Percentiles rank a stretch among this genome's conserved stretches.
These are phyloP conservation scores for Mollisia scopiformis DNA, from an alignment of 2,329 filamentous ascomycete genomes.

Conservation along the genomic window DNA sequence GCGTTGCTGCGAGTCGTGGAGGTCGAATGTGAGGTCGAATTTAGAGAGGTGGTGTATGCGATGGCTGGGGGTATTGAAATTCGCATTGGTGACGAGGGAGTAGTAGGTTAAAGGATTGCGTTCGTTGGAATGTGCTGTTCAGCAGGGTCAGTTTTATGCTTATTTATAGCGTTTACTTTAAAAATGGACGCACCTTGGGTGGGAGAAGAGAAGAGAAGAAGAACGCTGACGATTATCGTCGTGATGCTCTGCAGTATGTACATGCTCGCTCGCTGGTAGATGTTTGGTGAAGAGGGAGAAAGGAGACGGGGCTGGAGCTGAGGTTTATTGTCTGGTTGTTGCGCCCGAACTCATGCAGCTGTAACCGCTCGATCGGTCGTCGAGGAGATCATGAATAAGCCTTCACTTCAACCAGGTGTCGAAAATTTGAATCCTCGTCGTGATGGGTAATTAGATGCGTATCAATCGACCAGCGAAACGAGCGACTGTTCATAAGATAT, in stretches of 20 bases:
- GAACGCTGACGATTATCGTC: constrained; percentile 27
- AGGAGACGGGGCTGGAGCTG: background rate
- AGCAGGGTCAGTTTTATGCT: background rate
- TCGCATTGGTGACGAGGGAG: constrained; percentile 71
- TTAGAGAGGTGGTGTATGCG: constrained; percentile 78
- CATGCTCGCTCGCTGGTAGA: constrained; percentile 17
- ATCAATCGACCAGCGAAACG: constrained; percentile 27
- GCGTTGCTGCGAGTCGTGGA: constrained; percentile 68
- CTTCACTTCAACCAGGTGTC: no score
- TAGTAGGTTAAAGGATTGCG: constrained; percentile 79
- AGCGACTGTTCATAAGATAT: constrained; percentile 15
- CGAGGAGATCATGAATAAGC: no score
- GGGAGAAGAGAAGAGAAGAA: constrained; percentile 20
- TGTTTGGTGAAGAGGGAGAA: background rate
- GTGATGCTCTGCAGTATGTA: constrained; percentile 31
- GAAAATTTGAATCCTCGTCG: no score
- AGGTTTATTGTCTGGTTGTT: background rate
- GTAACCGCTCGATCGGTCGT: no score
- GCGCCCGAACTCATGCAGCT: background rate
- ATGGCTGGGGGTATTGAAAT: constrained; percentile 78
- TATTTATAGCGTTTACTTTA: background rate
- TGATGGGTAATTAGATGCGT: background rate
- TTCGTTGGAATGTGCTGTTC: constrained; percentile 67
- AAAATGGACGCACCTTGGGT: constrained; percentile 1
- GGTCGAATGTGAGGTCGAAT: constrained; percentile 83